phyloP scores from a whole-genome alignment of 2,329 filamentous ascomycete genomes.

The Lomentospora prolificans region DNA sequence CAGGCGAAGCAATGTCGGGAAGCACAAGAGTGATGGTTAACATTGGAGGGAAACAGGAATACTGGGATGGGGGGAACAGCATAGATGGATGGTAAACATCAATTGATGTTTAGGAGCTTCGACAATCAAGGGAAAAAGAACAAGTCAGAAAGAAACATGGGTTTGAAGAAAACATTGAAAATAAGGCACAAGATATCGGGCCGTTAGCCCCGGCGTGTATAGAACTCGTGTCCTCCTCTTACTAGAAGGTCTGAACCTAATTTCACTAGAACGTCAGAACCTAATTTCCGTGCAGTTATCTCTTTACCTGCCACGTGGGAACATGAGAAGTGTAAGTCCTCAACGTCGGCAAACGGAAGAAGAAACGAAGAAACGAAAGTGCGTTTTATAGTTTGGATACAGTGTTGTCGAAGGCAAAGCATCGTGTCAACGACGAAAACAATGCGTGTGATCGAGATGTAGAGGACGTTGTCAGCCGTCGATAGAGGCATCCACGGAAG shows the following conservation, averaged over 20 bases:
- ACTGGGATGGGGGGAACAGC: neutral
- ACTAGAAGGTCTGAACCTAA: too few species aligned
- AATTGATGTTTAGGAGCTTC: too few species aligned
- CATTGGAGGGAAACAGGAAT: neutral
- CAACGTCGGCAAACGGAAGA: neutral
- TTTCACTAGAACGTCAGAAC: too few species aligned
- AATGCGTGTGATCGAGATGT: neutral
- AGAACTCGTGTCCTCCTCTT: too few species aligned
- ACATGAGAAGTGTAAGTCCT: neutral
- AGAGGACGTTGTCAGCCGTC: neutral
- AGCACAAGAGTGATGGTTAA: neutral
- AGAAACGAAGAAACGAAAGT: neutral
- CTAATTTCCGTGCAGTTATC: too few species aligned
- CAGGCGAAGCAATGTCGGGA: neutral
- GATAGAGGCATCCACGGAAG: neutral
- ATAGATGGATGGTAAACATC: neutral
- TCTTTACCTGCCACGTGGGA: too few species aligned
- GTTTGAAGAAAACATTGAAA: neutral
- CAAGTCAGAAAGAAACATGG: neutral
- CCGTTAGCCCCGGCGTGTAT: too few species aligned
- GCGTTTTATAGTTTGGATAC: neutral
- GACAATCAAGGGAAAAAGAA: conserved; percentile 3
- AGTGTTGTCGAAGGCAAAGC: neutral
- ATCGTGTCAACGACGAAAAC: neutral
- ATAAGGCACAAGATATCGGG: neutral